Base-by-base conservation (phyloP, 1,139 yeast species). In the Yamadazyma dushanensis region DNA sequence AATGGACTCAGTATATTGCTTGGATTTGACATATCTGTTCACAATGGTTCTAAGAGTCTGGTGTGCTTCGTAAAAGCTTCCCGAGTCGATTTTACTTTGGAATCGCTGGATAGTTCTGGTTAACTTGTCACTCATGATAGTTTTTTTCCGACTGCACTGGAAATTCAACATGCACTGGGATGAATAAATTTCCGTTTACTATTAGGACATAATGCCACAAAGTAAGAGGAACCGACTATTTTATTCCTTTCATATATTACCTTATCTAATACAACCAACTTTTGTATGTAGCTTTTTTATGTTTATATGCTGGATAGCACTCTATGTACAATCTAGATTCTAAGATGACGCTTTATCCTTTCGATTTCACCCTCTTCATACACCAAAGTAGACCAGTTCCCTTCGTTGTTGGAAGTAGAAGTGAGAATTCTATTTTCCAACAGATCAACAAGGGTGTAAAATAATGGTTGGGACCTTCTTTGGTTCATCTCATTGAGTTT, bases 31-130 rank as follows among this genome's bases (percentile, higher is more conserved):
- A 53, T 86, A 83, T 53, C 98, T 70, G 47, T 89, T 88, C 31
- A 86, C 88, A 39, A 90, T 83, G 7, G 97, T 88, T 51, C 96
- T 70, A 35, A 90, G 72, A 0, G 96, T 90, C 59, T 90, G 97
- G 55, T 90, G 96, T 0, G 97, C 97, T 56, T 92, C 98, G 55
- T 90, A 90, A 62, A 73, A 88, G 36, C 89, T 85, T 2, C 89
- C 89, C 33, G 73, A 74, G 33, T 75, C 77, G 45, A 90, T 83
- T 51, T 85, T 82, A 31, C 74, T 71, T 51, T 80, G 78, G 62
- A 83, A 83, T 43, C 92, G 64, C 21, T 70, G 78, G 31, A 83
- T 61, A 2, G 88, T 81, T 51, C 76, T 74, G 36, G 73, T 69
- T 26, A 82, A 59, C 51, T 80, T 81, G 45, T 62, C 68, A 24